Evolutionary conservation across 192 early-diverging fungal species (phyloP).

Genomic region (Entophlyctis luteolus): DNA sequence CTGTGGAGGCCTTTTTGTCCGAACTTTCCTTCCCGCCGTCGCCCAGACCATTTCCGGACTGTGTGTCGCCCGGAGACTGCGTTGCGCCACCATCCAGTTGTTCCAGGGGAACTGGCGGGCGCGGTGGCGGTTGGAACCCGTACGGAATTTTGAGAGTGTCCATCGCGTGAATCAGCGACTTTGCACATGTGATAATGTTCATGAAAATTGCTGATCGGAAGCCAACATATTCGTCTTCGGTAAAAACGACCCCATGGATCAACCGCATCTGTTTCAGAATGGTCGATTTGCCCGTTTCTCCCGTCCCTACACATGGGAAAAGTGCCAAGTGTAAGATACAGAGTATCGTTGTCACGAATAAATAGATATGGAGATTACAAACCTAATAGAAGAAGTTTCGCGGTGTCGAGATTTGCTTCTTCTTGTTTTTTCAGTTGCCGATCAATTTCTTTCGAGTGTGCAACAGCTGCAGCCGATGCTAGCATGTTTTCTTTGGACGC

Average conservation of each 20-base stretch:
- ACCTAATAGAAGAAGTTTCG: slow-evolving; percentile 42
- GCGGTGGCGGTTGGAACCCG: background rate
- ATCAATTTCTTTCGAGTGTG: slow-evolving; percentile 52
- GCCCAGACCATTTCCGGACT: background rate
- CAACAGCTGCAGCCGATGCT: slow-evolving; percentile 34
- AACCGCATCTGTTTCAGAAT: slow-evolving; percentile 46
- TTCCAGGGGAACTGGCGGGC: background rate
- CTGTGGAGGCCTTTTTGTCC: slow-evolving; percentile 1
- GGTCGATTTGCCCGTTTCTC: slow-evolving; percentile 51
- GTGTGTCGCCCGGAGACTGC: background rate
- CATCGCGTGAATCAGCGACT: slow-evolving; percentile 39
- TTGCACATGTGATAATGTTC: slow-evolving; percentile 34
- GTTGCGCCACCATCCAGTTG: too few species aligned
- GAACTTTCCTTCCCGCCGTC: slow-evolving; percentile 10
- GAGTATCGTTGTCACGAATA: background rate
- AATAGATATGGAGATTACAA: background rate
- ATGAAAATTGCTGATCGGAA: slow-evolving; percentile 34
- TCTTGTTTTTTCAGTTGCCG: slow-evolving; percentile 42
- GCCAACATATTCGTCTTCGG: slow-evolving; percentile 30
- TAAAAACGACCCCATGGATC: slow-evolving; percentile 38
- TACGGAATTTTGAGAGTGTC: slow-evolving; percentile 34
- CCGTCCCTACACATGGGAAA: slow-evolving; percentile 31
- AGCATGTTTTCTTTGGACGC: slow-evolving; percentile 17
- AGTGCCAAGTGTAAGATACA: background rate
- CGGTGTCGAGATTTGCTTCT: slow-evolving; percentile 17